Base-by-base conservation (phyloP, 352 stramenopile species). In the Globisporangium cederbergense region DNA sequence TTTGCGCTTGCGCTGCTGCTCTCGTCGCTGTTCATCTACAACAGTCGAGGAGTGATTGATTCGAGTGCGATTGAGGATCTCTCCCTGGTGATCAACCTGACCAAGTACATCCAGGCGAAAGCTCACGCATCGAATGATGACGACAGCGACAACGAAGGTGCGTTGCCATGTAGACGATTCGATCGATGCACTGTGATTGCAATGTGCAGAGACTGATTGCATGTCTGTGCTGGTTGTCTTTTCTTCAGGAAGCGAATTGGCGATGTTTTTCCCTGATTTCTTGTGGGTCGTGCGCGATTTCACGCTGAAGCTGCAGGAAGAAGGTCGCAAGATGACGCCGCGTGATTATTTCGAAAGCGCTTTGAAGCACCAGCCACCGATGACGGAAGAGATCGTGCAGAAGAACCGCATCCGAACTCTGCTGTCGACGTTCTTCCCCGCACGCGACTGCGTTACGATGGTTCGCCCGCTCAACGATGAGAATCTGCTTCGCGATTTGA, bases 211-310 rank as follows among this genome's bases (percentile, higher is more conserved):
- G 2, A 58, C 52, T 58, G 52, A 58, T 13, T 46, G 18, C 20
- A 7, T 36, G 4, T 36, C 32, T 36, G 18, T 28, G 10, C 40
- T 25, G 3, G 20, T n/a, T 16, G 20, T 43, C 6, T 20, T 46
- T 38, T 46, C 52, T 34, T 6, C 70, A 32, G 64, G 63, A 32
- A 76, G 45, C 46, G 80, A 87, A 20, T 55, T 92, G 14, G 77
- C 79, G 1, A 60, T 74, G 32, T 89, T 91, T 62, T 90, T 90
- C 32, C 86, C 86, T 0, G 63, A 78, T 18, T 92, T 95, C 60
- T 43, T 91, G 25, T 93, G 86, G 86, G 72, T 95, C 16, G 82
- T 95, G 46, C 79, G 86, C 38, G 83, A 93, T 64, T 95, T 95
- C 40, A 85, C 81, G 5, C 60, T 95, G 8, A 67, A 88, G 40